A percentile compares a stretch with the other conserved stretches of the same genome.
These are phyloP conservation scores for Nematocida sp. DNA, from an alignment of 371 early-diverging fungal species.

Conservation along the genomic window DNA sequence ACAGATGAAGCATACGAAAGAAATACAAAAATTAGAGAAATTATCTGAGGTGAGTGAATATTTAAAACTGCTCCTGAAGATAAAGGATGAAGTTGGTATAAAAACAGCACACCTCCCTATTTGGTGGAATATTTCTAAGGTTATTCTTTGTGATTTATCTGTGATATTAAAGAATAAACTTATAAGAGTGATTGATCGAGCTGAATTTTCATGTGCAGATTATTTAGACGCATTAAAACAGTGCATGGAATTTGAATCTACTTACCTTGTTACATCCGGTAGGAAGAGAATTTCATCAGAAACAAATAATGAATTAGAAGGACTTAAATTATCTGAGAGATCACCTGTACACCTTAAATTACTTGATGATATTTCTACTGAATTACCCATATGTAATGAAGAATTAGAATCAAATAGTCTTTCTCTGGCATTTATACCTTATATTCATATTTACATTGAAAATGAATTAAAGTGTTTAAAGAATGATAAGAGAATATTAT, in stretches of 20 bases:
- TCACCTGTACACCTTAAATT: constrained; percentile 36
- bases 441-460: constrained; percentile 45
- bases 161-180: constrained; percentile 49
- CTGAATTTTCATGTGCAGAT: constrained; percentile 16
- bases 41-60: constrained; percentile 5
- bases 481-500: neutral
- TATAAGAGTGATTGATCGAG: constrained; percentile 27
- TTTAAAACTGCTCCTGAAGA: constrained; percentile 27
- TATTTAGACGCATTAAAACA: constrained; percentile 14
- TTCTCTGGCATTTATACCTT: constrained; percentile 41
- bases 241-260: constrained; percentile 53
- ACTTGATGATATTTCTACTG: constrained; percentile 53
- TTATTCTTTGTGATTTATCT: constrained; percentile 41
- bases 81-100: constrained; percentile 49
- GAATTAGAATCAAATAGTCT: constrained; percentile 38
- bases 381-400: constrained; percentile 35
- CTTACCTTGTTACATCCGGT: constrained; percentile 9
- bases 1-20: constrained; percentile 33
- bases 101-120: constrained; percentile 58
- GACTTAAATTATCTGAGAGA: constrained; percentile 26
- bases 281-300: neutral
- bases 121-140: constrained; percentile 59
- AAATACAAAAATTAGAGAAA: constrained; percentile 32
- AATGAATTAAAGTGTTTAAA: constrained; percentile 9
- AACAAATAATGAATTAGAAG: constrained; percentile 10